These are phyloP conservation scores for Leccinellum rugosiceps DNA, from an alignment of 768 basidiomycete species.

Conservation along the genomic window DNA sequence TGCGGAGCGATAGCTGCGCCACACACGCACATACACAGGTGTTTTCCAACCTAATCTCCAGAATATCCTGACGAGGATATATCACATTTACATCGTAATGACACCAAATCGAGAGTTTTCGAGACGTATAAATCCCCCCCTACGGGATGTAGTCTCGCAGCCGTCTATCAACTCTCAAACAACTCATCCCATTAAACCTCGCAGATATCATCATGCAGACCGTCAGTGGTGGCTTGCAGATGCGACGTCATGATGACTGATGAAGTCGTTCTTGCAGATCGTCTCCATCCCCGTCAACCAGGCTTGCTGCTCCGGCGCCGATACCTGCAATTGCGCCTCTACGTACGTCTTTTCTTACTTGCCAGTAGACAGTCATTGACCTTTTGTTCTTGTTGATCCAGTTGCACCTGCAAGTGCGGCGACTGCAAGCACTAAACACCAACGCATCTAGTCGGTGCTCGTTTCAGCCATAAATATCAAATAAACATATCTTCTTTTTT, in stretches of 20 bases:
- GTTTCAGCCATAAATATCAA: neutral
- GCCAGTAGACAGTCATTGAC: neutral
- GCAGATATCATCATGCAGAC: conserved; percentile 16
- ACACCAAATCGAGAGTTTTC: neutral
- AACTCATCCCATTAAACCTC: neutral
- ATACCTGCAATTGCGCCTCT: conserved; percentile 12
- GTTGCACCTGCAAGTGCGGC: no score
- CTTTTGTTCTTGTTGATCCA: neutral
- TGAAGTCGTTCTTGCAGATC: neutral
- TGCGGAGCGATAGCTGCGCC: neutral
- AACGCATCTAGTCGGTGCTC: neutral
- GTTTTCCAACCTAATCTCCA: neutral
- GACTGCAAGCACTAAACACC: conserved; percentile 18
- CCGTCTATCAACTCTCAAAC: neutral
- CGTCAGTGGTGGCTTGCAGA: conserved; percentile 3
- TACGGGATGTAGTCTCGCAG: neutral
- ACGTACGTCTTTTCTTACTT: neutral
- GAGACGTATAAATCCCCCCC: conserved; percentile 7
- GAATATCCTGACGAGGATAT: neutral
- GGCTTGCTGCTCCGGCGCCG: conserved; percentile 15
- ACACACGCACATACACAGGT: neutral
- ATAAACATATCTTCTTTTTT: neutral
- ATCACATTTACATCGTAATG: neutral
- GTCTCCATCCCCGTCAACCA: conserved; percentile 11
- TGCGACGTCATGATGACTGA: neutral